Base-by-base conservation (phyloP, 2,329 filamentous ascomycete genomes). In the Zalaria sp. region DNA sequence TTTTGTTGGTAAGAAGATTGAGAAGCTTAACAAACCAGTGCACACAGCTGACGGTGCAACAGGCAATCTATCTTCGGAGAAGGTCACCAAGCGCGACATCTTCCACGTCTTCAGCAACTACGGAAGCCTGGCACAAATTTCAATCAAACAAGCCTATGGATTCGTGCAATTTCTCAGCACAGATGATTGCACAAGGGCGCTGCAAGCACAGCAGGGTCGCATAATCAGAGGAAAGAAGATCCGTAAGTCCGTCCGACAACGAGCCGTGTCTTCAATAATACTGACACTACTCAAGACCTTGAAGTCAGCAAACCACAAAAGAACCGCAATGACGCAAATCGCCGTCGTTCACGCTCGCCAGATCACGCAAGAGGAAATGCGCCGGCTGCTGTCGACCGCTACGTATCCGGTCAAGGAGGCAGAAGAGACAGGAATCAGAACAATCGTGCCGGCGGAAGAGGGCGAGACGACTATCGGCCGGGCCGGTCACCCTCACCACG, bases 121-220 rank as follows among this genome's bases (percentile, higher is more conserved):
- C 57, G 91, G 91, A 41, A 81, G 80, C 46, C 69, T 98, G 37
- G 89, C 88, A 2, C 91, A 98, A 58, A 91, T 96, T 46, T 93
- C 87, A 1, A 85, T 96, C 52, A 96, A 96, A 61, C 87, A 91
- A 50, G 88, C 88, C 1, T 96, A 94, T 61, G 91, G 91, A 1
- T 98, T 96, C 57, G 87, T 96, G 31, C 91, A 96, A 58, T 98
- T 93, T 50, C 73, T 94, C 49, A 80, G 85, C 27, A 66, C 79
- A 3, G 69, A 73, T 2, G 81, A 89, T 54, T 93, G 87, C 49
- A 69, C 74, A 43, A 69, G 71, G 37, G 89, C 89, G 4, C 72
- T 96, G 51, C 71, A 82, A 31, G 72, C 72, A 31, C 78, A 95
- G 46, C 85, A 96, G 61, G 86, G 84, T 6, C 74, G 77, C 34